Conservation (phyloP, 768 basidiomycete genomes). For the Boletus barrowsii region DNA sequence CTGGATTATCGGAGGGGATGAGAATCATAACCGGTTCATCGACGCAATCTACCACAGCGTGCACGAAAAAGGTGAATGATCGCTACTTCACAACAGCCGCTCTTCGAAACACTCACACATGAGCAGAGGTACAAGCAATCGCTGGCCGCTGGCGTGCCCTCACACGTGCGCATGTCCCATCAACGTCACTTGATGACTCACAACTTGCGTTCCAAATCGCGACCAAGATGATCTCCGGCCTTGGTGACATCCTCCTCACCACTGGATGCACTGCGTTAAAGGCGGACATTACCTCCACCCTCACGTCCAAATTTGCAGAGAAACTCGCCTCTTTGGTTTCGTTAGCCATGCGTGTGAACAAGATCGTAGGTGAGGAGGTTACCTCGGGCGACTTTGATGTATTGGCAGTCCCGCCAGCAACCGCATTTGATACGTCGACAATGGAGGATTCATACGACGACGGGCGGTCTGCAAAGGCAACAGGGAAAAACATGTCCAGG, state of each 20-base stretch:
- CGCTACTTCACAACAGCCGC: neutral
- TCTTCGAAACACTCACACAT: conserved; percentile 1
- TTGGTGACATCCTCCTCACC: conserved; percentile 28
- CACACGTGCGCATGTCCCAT: conserved; percentile 33
- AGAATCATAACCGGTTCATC: conserved; percentile 19
- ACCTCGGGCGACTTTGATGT: conserved; percentile 34
- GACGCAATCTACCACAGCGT: conserved; percentile 34
- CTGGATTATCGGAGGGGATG: conserved; percentile 32
- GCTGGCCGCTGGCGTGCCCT: conserved; percentile 45
- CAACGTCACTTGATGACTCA: conserved; percentile 17
- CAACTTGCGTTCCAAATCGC: conserved; percentile 25
- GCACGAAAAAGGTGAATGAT: conserved; percentile 34
- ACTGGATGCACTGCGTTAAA: conserved; percentile 25
- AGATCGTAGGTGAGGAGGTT: conserved; percentile 29
- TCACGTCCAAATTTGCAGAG: conserved; percentile 42
- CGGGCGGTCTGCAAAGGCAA: conserved; percentile 11
- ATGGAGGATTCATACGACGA: conserved; percentile 36
- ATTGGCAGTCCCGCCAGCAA: conserved; percentile 22
- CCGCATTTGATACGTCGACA: conserved; percentile 21
- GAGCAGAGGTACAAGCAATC: conserved; percentile 42
- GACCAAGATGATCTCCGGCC: conserved; percentile 23
- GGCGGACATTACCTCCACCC: conserved; percentile 34
- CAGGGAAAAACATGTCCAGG: conserved; percentile 3
- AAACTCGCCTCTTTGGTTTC: conserved; percentile 43
- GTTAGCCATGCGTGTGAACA: conserved; percentile 47